These are phyloP conservation scores for Scytalidium sp. DNA, from an alignment of 2,329 filamentous ascomycete genomes.

Conservation along the genomic window DNA sequence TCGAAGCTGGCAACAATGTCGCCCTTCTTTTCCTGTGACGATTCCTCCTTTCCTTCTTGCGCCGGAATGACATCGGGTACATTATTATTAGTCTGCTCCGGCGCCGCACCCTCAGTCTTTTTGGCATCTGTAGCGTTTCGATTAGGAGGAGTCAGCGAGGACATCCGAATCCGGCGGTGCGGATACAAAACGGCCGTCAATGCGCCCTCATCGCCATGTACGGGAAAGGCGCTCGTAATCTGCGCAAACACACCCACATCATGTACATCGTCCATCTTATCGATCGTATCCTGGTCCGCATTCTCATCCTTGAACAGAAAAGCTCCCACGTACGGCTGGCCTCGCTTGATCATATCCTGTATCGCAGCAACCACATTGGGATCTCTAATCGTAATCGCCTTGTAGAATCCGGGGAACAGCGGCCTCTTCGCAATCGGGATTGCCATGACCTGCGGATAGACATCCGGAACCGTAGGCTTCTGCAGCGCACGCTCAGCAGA, in stretches of 20 bases:
- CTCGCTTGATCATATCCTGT: conserved; percentile 93
- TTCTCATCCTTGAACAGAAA: conserved; percentile 97
- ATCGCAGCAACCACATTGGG: conserved; percentile 89
- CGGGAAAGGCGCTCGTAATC: conserved; percentile 93
- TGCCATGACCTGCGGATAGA: conserved; percentile 96
- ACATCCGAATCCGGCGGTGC: conserved; percentile 89
- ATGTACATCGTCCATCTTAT: conserved; percentile 86
- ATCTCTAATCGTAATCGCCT: conserved; percentile 94
- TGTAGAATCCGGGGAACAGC: conserved; percentile 97
- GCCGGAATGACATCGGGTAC: conserved; percentile 58
- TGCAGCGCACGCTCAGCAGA: conserved; percentile 72
- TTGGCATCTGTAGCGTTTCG: conserved; percentile 39
- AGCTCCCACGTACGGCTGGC: conserved; percentile 94
- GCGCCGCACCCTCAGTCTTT: conserved; percentile 38
- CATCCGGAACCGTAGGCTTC: conserved; percentile 87
- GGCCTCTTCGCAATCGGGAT: conserved; percentile 94
- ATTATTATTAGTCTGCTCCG: conserved; percentile 45
- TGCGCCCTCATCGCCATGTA: conserved; percentile 78
- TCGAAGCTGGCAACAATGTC: conserved; percentile 98
- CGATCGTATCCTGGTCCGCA: conserved; percentile 90
- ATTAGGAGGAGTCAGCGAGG: conserved; percentile 70
- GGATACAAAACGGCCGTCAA: conserved; percentile 95
- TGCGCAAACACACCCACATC: conserved; percentile 97
- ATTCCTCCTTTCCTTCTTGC: conserved; percentile 51
- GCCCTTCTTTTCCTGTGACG: conserved; percentile 68